Conservation (phyloP, 2,329 filamentous ascomycete genomes). For the Magnaporthiopsis rhizophila region DNA sequence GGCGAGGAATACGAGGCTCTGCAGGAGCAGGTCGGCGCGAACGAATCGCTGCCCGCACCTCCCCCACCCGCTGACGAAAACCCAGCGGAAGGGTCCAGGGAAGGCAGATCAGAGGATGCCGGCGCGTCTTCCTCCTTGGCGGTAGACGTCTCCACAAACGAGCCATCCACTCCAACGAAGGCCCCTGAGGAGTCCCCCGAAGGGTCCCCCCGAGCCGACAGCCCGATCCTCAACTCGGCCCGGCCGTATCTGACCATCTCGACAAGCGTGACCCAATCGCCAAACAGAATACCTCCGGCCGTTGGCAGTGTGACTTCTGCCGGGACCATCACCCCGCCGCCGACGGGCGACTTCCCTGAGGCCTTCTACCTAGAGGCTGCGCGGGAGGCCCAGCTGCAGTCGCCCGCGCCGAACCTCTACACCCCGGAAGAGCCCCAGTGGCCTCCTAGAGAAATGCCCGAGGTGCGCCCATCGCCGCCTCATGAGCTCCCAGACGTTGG, state of each 20-base stretch:
- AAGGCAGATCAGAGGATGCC: too few species aligned
- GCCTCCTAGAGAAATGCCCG: background rate
- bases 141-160: background rate
- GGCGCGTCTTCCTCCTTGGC: too few species aligned
- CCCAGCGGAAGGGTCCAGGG: background rate
- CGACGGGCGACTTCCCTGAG: slow-evolving; percentile 5
- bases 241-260: slow-evolving; percentile 7
- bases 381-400: background rate
- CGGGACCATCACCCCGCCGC: slow-evolving; percentile 4
- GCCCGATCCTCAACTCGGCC: background rate
- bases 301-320: background rate
- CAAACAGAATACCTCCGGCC: background rate
- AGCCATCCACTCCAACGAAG: background rate
- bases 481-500: background rate
- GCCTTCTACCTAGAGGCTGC: background rate
- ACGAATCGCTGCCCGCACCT: background rate
- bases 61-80: too few species aligned
- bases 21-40: background rate
- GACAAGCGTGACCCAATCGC: background rate
- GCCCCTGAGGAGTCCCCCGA: background rate
- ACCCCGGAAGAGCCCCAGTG: slow-evolving; percentile 7
- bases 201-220: slow-evolving; percentile 2
- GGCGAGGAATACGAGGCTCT: background rate
- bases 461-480: background rate
- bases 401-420: slow-evolving; percentile 1